Conservation (phyloP, 2,329 filamentous ascomycete species). For the Lachnellula subtilissima region DNA sequence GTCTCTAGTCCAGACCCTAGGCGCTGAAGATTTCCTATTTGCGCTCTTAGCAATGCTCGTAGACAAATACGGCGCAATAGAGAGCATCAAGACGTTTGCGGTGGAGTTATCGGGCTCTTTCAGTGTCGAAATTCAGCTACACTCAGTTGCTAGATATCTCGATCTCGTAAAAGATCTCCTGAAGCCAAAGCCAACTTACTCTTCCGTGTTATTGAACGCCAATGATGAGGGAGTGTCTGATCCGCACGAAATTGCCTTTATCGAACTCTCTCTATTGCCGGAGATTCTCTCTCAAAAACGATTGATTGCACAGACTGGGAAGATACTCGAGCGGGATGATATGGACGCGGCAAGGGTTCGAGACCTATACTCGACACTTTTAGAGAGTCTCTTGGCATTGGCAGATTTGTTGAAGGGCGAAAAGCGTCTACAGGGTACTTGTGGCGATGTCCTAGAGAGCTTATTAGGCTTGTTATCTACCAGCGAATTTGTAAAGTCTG, state of each 20-base stretch:
- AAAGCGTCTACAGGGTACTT: constrained; percentile 51
- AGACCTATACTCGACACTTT: constrained; percentile 61
- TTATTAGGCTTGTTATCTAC: constrained; percentile 83
- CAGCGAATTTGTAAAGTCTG: constrained; percentile 81
- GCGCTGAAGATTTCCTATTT: constrained; percentile 80
- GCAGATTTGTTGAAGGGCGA: constrained; percentile 58
- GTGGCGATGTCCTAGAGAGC: constrained; percentile 68
- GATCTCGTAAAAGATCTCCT: constrained; percentile 71
- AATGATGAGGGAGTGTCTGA: constrained; percentile 42
- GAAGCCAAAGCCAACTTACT: constrained; percentile 68
- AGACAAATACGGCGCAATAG: constrained; percentile 79
- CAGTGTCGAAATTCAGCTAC: constrained; percentile 68
- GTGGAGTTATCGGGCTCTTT: constrained; percentile 70
- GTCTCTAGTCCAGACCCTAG: constrained; percentile 79
- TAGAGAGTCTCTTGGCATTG: constrained; percentile 61
- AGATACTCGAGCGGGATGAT: constrained; percentile 56
- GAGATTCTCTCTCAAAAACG: constrained; percentile 54
- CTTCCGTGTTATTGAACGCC: constrained; percentile 64
- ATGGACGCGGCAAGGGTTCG: constrained; percentile 63
- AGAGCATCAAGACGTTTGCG: constrained; percentile 69
- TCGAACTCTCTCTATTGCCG: constrained; percentile 53
- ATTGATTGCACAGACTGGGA: constrained; percentile 50
- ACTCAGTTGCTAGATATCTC: constrained; percentile 72
- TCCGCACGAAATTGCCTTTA: constrained; percentile 46
- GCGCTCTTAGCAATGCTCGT: constrained; percentile 83